Percentiles rank a stretch among this genome's conserved stretches.
Conservation (phyloP, 1,284 basidiomycete genomes). For the Leccinum angustisporum region DNA sequence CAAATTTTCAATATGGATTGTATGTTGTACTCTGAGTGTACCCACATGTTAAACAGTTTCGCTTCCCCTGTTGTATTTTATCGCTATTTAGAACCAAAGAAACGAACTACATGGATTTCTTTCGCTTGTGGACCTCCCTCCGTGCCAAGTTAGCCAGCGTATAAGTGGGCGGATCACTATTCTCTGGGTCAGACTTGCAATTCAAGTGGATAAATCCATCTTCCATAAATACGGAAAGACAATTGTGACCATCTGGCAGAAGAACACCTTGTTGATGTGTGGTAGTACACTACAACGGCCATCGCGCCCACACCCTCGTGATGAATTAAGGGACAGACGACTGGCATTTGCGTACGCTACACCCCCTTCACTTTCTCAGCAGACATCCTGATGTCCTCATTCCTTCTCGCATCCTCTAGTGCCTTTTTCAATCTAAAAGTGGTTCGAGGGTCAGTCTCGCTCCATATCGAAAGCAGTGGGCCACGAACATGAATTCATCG, state of each 20-base stretch:
- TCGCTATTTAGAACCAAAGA: background rate
- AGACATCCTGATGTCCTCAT: background rate
- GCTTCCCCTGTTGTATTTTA: background rate
- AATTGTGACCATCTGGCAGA: background rate
- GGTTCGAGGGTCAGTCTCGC: background rate
- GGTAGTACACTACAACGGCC: background rate
- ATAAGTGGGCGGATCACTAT: too few relatives aligned
- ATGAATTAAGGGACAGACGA: background rate
- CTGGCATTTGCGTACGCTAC: background rate
- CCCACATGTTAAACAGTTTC: background rate
- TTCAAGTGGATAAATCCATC: background rate
- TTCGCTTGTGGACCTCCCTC: background rate
- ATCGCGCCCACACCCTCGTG: background rate
- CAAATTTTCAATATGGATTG: background rate
- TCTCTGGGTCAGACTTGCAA: background rate
- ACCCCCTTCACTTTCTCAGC: background rate
- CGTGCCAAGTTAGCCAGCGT: too few relatives aligned
- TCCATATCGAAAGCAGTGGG: background rate
- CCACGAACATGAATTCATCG: constrained; percentile 28
- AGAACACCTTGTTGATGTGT: background rate
- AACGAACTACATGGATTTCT: background rate
- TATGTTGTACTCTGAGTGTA: background rate
- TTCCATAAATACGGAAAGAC: background rate
- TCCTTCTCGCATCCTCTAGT: background rate
- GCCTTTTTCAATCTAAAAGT: constrained; percentile 2